Conservation (phyloP, 176 grass and related monocot genomes). For the Thalia dealbata region DNA sequence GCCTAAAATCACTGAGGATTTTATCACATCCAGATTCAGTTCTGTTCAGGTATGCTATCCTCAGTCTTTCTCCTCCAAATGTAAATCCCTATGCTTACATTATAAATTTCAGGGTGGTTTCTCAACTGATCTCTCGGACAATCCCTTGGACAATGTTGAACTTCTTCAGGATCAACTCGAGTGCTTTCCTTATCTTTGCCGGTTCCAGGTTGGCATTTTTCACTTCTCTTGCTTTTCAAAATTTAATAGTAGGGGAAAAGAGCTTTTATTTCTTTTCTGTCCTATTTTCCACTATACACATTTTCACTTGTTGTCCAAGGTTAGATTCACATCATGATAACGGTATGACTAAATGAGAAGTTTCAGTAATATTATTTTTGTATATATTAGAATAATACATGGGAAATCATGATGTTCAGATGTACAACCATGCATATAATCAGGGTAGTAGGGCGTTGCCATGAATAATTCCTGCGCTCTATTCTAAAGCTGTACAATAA, state of each 20-base stretch:
- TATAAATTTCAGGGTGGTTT: slow-evolving; percentile 55
- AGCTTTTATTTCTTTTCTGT: slow-evolving; percentile 14
- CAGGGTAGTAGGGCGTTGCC: no score
- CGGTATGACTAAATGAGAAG: no score
- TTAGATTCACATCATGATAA: no score
- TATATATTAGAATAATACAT: no score
- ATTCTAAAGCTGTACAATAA: no score
- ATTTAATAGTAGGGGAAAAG: slow-evolving; percentile 5
- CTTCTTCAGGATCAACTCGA: slow-evolving; percentile 96
- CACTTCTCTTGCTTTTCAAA: slow-evolving; percentile 16
- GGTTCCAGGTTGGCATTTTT: slow-evolving; percentile 73
- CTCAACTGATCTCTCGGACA: slow-evolving; percentile 55
- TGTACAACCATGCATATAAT: no score
- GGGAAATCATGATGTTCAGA: no score
- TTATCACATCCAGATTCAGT: slow-evolving; percentile 95
- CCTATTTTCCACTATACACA: background rate
- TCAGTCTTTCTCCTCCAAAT: background rate
- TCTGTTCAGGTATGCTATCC: slow-evolving; percentile 73
- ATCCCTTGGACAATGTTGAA: slow-evolving; percentile 88
- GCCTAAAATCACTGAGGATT: slow-evolving; percentile 91
- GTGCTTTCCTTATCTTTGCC: slow-evolving; percentile 94
- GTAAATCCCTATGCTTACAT: background rate
- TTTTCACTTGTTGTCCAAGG: background rate
- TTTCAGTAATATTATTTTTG: no score
- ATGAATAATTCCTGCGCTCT: no score